Conservation (phyloP, 176 grass and related monocot species). For the Thalia dealbata region DNA sequence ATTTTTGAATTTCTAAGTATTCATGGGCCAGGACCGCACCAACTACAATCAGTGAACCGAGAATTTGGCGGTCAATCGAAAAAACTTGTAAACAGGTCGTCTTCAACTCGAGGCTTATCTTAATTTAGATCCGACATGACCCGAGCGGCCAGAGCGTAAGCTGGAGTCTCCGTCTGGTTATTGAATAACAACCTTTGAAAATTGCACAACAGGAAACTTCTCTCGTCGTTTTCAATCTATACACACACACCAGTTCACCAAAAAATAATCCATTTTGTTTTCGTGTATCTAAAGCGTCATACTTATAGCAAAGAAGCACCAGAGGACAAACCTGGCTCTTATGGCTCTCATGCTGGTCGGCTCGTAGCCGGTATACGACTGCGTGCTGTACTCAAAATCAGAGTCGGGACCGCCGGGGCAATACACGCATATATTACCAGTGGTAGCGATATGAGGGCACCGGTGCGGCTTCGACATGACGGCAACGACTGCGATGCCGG, state of each 20-base stretch:
- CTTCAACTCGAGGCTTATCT: background rate
- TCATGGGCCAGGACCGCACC: background rate
- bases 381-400: slow-evolving; percentile 96
- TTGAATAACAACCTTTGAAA: no score
- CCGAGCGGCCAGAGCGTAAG: no score
- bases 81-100: background rate
- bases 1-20: background rate
- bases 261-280: background rate
- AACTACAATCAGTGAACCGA: background rate
- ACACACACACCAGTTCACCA: no score
- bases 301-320: background rate
- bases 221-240: background rate
- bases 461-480: slow-evolving; percentile 99
- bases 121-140: background rate
- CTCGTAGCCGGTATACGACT: slow-evolving; percentile 95
- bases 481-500: slow-evolving; percentile 88
- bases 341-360: slow-evolving; percentile 97
- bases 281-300: background rate
- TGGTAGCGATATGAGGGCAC: slow-evolving; percentile 90
- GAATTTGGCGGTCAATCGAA: background rate
- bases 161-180: no score
- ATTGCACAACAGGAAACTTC: background rate
- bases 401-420: slow-evolving; percentile 91
- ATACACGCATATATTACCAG: slow-evolving; percentile 95
- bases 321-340: slow-evolving; percentile 49